Evolutionary conservation across 2,329 filamentous ascomycete genomes (phyloP), one percentile per base, ranked within the genome.

Genomic region (Clarireedia monteithiana): DNA sequence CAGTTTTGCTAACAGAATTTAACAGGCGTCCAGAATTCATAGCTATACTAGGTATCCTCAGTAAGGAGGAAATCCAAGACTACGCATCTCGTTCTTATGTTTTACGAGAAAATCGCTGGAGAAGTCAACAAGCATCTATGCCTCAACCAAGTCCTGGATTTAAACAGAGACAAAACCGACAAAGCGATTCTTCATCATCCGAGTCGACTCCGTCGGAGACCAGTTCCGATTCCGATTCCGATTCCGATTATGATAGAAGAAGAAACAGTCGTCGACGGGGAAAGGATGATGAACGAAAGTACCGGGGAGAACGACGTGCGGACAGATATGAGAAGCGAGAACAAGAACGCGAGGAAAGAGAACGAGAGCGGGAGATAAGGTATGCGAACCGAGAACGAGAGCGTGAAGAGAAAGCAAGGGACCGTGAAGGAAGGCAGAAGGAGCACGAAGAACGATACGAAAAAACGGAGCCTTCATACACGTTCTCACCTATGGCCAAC

Each of bases 31-130:
- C 80, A 0, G 75, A 78, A 1, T 85, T 81, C 57, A 80, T 85
- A 2, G 82, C 82, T 12, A 69, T 85, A 4, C 73, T 85, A 0
- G 83, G 83, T 4, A 71, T 77, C 14, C 71, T 85, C 2, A 72
- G 72, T 2, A 74, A 73, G 1, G 75, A 79, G 12, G 67, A 84
- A 45, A 77, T 86, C 40, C 70, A 71, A 20, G 72, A 77, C 6
- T 79, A 75, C 55, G 80, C 81, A 1, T 72, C 73, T 4, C 68
- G 71, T 5, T 67, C 66, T 1, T 45, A 62, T n/a, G 71, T 70
- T 12, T 66, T 74, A 5, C 70, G 76, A 36, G 65, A 63, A 45
- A 59, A 63, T 15, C 62, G 65, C 38, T 56, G 50, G 57, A 45
- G 50, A 34, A 50, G 38, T 50, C 30, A 55, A 9, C 59, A 50